Evolutionary conservation across 1,284 basidiomycete genomes (phyloP).

Genomic region (Porogramme epimiltina): DNA sequence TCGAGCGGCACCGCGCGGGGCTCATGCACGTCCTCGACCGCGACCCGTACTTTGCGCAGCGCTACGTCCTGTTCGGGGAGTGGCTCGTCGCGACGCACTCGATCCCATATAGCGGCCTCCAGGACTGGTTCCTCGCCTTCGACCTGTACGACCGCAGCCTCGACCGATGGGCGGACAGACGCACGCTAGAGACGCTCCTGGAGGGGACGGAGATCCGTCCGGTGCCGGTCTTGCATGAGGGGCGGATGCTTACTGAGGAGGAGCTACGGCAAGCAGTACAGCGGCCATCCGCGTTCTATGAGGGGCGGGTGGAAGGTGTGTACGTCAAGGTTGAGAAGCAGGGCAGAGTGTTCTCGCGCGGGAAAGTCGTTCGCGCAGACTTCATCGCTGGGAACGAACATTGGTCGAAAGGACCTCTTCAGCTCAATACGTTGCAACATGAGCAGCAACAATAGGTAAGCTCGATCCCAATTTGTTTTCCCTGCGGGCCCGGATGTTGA

Average conservation of each 20-base stretch:
- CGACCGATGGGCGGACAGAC: slow-evolving; percentile 42
- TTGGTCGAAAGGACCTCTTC: slow-evolving; percentile 51
- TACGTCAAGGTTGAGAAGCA: slow-evolving; percentile 57
- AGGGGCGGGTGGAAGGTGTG: slow-evolving; percentile 57
- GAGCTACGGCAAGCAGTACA: slow-evolving; percentile 48
- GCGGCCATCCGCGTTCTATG: slow-evolving; percentile 45
- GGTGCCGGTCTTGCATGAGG: slow-evolving; percentile 48
- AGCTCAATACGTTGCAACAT: slow-evolving; percentile 35
- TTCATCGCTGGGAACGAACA: slow-evolving; percentile 68
- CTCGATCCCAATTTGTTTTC: too few species aligned
- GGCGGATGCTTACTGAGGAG: slow-evolving; percentile 39
- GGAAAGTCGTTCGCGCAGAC: slow-evolving; percentile 62
- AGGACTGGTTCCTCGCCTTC: slow-evolving; percentile 58
- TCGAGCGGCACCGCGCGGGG: slow-evolving; percentile 47
- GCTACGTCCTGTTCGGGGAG: slow-evolving; percentile 63
- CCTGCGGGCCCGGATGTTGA: too few species aligned
- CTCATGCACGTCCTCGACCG: slow-evolving; percentile 47
- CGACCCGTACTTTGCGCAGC: slow-evolving; percentile 53
- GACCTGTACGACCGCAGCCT: slow-evolving; percentile 59
- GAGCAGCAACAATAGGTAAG: too few species aligned
- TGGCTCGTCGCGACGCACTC: slow-evolving; percentile 67
- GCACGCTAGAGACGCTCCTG: slow-evolving; percentile 39
- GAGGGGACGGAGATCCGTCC: slow-evolving; percentile 39
- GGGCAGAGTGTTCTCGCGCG: slow-evolving; percentile 43
- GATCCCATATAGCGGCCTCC: slow-evolving; percentile 54